Evolutionary conservation across 1,284 basidiomycete species (phyloP).

Genomic region (Irpex sp.): DNA sequence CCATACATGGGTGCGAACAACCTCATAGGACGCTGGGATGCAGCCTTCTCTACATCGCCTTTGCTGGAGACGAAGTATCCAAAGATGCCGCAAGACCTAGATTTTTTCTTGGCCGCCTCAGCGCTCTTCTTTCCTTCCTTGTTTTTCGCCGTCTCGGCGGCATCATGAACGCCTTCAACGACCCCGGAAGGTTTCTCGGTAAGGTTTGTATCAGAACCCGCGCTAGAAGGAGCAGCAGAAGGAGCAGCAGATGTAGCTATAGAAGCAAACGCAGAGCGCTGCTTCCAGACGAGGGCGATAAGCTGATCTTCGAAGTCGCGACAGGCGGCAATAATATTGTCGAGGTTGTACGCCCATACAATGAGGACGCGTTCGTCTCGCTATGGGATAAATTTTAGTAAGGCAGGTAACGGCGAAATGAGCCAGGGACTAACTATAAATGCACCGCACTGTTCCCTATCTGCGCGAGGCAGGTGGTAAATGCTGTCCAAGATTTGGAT

Average conservation of each 20-base stretch:
- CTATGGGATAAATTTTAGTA: slow-evolving; percentile 27
- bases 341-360: slow-evolving; percentile 76
- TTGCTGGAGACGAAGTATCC: slow-evolving; percentile 33
- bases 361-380: slow-evolving; percentile 73
- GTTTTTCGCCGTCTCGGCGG: slow-evolving; percentile 32
- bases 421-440: slow-evolving; percentile 59
- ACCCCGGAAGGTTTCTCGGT: slow-evolving; percentile 33
- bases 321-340: slow-evolving; percentile 62
- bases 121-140: slow-evolving; percentile 11
- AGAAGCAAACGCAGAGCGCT: slow-evolving; percentile 40
- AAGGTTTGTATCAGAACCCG: slow-evolving; percentile 42
- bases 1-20: slow-evolving; percentile 80
- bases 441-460: slow-evolving; percentile 83
- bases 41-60: slow-evolving; percentile 31
- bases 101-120: slow-evolving; percentile 10
- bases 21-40: slow-evolving; percentile 49
- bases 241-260: slow-evolving; percentile 31
- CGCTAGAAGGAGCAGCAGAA: background rate
- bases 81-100: slow-evolving; percentile 16
- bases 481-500: slow-evolving; percentile 70
- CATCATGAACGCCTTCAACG: slow-evolving; percentile 20
- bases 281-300: slow-evolving; percentile 78
- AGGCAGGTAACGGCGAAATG: background rate
- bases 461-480: slow-evolving; percentile 57
- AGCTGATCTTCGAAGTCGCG: slow-evolving; percentile 73